Conservation (phyloP, 148 eudicot genomes). For the Beta vulgaris region DNA sequence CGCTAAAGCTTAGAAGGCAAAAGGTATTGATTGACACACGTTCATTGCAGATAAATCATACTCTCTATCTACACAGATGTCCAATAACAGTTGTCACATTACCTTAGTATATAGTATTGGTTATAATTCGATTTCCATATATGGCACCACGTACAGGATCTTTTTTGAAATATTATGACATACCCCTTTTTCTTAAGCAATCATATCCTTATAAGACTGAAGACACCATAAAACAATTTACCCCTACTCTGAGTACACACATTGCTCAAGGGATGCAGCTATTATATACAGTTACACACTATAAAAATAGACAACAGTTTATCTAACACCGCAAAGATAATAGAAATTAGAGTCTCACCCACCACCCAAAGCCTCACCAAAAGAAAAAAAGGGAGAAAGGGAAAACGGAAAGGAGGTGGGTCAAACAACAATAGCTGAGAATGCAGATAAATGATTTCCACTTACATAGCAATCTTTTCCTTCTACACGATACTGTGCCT, state of each 20-base stretch:
- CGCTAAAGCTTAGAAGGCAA: background rate
- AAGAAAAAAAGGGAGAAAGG: background rate
- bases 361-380: background rate
- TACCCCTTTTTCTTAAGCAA: no score
- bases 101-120: no score
- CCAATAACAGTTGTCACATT: no score
- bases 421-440: background rate
- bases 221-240: background rate
- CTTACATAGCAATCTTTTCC: conserved; percentile 99
- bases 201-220: background rate
- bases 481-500: conserved; percentile 58
- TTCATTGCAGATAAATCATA: background rate
- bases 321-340: background rate
- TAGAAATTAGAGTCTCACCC: background rate
- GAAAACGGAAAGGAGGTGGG: background rate
- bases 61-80: no score
- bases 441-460: conserved; percentile 9
- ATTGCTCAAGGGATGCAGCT: background rate
- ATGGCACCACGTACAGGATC: no score
- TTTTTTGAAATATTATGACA: no score
- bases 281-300: background rate
- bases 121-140: no score
- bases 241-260: background rate
- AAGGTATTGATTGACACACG: background rate
- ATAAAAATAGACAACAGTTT: background rate